These are phyloP conservation scores for Neoscytalidium dimidiatum DNA, from an alignment of 2,329 filamentous ascomycete genomes.

Conservation along the genomic window DNA sequence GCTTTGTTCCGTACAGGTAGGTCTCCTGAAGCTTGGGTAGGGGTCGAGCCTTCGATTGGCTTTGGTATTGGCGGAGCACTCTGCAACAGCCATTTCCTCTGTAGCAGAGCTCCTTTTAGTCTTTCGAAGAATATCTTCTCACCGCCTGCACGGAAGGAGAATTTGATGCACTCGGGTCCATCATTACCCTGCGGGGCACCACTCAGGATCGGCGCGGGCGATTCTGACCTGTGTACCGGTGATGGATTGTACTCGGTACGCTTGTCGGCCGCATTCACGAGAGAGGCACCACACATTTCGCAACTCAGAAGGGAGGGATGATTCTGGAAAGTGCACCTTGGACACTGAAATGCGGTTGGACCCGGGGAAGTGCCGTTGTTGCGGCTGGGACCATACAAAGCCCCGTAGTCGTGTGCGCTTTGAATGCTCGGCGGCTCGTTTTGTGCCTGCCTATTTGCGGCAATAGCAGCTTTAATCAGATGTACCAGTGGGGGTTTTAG, in stretches of 20 bases:
- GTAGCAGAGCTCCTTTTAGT: conserved; percentile 82
- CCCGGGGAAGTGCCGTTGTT: not conserved
- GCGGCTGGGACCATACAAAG: not conserved
- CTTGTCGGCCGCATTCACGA: conserved; percentile 57
- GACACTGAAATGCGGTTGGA: conserved; percentile 55
- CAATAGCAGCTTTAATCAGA: conserved; percentile 83
- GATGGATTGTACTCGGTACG: conserved; percentile 40
- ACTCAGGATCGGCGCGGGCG: conserved; percentile 71
- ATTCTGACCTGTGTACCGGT: conserved; percentile 61
- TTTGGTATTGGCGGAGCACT: conserved; percentile 85
- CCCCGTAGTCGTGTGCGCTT: conserved; percentile 43
- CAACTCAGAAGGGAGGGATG: conserved; percentile 83
- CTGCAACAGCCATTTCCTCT: conserved; percentile 93
- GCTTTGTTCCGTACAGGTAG: conserved; percentile 53
- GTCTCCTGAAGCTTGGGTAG: not conserved
- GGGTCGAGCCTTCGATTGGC: conserved; percentile 39
- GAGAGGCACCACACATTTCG: conserved; percentile 84
- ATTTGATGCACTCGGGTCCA: conserved; percentile 74
- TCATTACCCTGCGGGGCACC: conserved; percentile 54
- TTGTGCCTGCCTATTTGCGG: conserved; percentile 57
- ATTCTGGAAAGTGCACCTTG: conserved; percentile 90
- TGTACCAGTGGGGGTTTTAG: conserved; percentile 86
- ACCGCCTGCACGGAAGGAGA: conserved; percentile 88
- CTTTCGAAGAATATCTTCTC: conserved; percentile 89
- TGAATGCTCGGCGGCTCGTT: conserved; percentile 29